Conservation (phyloP, 2,329 filamentous ascomycete genomes). For the Xylariaceae sp. region DNA sequence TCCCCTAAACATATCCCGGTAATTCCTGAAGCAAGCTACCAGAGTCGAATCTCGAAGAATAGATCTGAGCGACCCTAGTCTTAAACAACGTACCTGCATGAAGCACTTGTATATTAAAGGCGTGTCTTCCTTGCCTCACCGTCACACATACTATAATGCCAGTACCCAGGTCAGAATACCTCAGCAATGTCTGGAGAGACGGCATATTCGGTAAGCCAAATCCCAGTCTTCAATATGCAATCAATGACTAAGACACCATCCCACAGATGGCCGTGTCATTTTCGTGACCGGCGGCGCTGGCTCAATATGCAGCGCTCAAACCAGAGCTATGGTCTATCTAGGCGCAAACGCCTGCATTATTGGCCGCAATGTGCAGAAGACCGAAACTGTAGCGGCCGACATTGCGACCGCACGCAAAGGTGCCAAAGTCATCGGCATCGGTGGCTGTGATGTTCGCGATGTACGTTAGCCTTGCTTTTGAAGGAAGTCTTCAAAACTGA, state of each 20-base stretch:
- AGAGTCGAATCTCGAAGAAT: no score
- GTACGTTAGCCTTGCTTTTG: slow-evolving; percentile 36
- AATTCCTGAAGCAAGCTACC: no score
- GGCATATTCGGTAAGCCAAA: slow-evolving; percentile 70
- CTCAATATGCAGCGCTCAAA: slow-evolving; percentile 90
- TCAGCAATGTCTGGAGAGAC: slow-evolving; percentile 82
- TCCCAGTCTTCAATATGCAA: slow-evolving; percentile 7
- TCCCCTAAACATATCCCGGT: no score
- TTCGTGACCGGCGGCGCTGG: slow-evolving; percentile 95
- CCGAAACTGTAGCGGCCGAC: slow-evolving; percentile 72
- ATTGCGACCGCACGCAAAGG: slow-evolving; percentile 76
- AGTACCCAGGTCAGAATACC: slow-evolving; percentile 66
- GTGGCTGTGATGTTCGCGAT: slow-evolving; percentile 73
- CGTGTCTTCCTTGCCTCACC: no score
- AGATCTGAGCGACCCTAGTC: no score
- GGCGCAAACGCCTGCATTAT: slow-evolving; percentile 93
- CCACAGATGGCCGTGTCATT: slow-evolving; percentile 76
- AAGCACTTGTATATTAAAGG: no score
- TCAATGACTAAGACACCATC: no score
- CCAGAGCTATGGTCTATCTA: slow-evolving; percentile 82
- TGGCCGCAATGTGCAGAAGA: slow-evolving; percentile 85
- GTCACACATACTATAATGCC: no score
- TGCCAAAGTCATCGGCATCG: slow-evolving; percentile 82
- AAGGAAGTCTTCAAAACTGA: slow-evolving; percentile 3
- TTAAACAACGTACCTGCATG: no score